Conservation (phyloP, 2,329 filamentous ascomycete species). For the Orbilia brochopaga region DNA sequence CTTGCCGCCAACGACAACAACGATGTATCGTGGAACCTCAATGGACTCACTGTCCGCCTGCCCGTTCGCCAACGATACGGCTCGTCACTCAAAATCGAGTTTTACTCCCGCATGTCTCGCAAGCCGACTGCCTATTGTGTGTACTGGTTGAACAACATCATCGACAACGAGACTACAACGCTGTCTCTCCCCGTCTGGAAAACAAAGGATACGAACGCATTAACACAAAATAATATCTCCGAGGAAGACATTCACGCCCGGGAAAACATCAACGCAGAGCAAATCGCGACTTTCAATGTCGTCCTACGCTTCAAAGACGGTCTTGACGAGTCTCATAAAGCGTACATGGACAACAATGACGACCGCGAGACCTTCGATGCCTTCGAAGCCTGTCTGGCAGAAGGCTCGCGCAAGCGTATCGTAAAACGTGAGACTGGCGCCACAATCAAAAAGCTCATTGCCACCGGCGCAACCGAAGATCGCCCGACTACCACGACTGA, state of each 20-base stretch:
- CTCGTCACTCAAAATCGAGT: conserved; percentile 86
- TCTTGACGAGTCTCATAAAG: conserved; percentile 82
- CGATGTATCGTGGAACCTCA: conserved; percentile 61
- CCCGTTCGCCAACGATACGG: conserved; percentile 91
- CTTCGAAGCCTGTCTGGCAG: conserved; percentile 88
- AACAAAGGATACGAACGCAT: conserved; percentile 73
- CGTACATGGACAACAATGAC: conserved; percentile 84
- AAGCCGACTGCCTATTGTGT: conserved; percentile 76
- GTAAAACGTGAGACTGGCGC: conserved; percentile 77
- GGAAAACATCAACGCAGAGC: conserved; percentile 76
- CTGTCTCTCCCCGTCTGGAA: conserved; percentile 92
- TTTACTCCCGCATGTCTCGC: conserved; percentile 66
- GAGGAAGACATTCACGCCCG: conserved; percentile 73
- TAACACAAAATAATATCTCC: conserved; percentile 92
- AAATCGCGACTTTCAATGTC: conserved; percentile 83
- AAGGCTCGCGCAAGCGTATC: conserved; percentile 76
- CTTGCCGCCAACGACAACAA: conserved; percentile 45
- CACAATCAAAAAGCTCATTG: conserved; percentile 75
- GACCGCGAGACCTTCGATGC: conserved; percentile 90
- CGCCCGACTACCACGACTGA: no score
- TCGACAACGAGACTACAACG: conserved; percentile 76
- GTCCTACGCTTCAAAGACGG: conserved; percentile 83
- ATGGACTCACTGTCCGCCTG: conserved; percentile 67
- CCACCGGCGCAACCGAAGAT: conserved; percentile 77
- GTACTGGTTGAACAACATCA: conserved; percentile 83